These are phyloP conservation scores for Rhodotorula babjevae DNA, from an alignment of 768 basidiomycete species.

Conservation along the genomic window DNA sequence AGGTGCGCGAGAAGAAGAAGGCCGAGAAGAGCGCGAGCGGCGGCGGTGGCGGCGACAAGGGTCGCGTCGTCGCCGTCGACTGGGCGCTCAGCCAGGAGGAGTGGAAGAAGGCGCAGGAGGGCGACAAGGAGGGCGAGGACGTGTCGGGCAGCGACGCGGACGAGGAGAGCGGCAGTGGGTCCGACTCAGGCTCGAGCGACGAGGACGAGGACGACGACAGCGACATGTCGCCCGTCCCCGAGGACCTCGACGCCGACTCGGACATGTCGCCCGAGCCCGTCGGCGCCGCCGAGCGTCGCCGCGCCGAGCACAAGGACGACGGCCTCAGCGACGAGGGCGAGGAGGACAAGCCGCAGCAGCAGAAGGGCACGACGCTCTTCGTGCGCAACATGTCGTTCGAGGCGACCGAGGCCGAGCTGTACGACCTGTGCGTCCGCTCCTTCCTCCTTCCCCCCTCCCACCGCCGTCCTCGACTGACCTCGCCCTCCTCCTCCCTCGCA, in stretches of 20 bases:
- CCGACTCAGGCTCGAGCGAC: constrained; percentile 42
- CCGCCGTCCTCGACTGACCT: constrained; percentile 2
- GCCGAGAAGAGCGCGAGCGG: constrained; percentile 51
- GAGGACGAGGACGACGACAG: constrained; percentile 51
- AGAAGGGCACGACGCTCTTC: constrained; percentile 81
- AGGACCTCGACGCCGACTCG: constrained; percentile 4
- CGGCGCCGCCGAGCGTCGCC: not conserved
- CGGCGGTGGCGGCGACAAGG: constrained; percentile 52
- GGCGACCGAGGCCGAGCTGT: constrained; percentile 87
- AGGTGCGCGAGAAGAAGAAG: constrained; percentile 53
- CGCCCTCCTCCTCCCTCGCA: not conserved
- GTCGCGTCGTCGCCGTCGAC: constrained; percentile 79
- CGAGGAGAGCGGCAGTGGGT: constrained; percentile 32
- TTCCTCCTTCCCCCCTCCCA: not conserved
- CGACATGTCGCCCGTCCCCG: constrained; percentile 42
- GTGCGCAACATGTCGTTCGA: constrained; percentile 87
- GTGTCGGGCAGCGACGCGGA: constrained; percentile 30
- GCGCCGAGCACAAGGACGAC: constrained; percentile 43
- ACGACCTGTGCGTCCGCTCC: constrained; percentile 60
- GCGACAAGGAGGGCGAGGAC: constrained; percentile 42
- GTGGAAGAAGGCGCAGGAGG: constrained; percentile 68
- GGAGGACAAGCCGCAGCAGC: constrained; percentile 22
- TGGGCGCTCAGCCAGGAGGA: constrained; percentile 93
- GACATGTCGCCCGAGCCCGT: constrained; percentile 3
- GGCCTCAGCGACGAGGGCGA: constrained; percentile 44